Evolutionary conservation across 1,284 basidiomycete species (phyloP).

Genomic region (Apiotrichum akiyoshidainum): DNA sequence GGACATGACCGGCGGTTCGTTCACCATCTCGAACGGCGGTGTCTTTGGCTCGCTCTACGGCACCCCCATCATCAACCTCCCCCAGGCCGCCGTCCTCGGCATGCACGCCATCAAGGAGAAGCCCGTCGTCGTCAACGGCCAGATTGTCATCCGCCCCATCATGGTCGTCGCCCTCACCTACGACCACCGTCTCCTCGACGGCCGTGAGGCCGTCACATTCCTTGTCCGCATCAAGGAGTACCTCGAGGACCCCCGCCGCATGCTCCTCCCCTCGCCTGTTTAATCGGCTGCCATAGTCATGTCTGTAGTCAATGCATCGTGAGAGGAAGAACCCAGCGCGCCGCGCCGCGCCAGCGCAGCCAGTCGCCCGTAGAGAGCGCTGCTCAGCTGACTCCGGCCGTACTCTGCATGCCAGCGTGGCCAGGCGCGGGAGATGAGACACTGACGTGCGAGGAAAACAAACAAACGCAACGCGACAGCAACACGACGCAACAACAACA

Average conservation of each 20-base stretch:
- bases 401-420: too few species aligned
- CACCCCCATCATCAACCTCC: conserved; percentile 96
- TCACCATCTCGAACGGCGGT: conserved; percentile 99
- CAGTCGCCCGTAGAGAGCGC: too few species aligned
- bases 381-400: too few species aligned
- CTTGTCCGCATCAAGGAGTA: conserved; percentile 73
- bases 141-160: conserved; percentile 87
- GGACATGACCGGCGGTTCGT: conserved; percentile 94
- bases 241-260: conserved; percentile 65
- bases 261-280: conserved; percentile 56
- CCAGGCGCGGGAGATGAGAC: too few species aligned
- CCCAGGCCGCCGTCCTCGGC: conserved; percentile 90
- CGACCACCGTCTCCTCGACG: conserved; percentile 93
- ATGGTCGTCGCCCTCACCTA: conserved; percentile 95
- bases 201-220: conserved; percentile 95
- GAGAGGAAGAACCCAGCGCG: neutral
- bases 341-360: too few species aligned
- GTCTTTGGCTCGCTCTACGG: conserved; percentile 97
- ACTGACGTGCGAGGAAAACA: too few species aligned
- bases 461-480: too few species aligned
- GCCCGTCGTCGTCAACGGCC: conserved; percentile 86
- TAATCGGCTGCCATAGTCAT: conserved; percentile 21
- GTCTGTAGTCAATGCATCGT: conserved; percentile 16
- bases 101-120: conserved; percentile 97
- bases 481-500: too few species aligned